Evolutionary conservation across 345 rosid species (phyloP).

Genomic region (Corchorus olitorius): DNA sequence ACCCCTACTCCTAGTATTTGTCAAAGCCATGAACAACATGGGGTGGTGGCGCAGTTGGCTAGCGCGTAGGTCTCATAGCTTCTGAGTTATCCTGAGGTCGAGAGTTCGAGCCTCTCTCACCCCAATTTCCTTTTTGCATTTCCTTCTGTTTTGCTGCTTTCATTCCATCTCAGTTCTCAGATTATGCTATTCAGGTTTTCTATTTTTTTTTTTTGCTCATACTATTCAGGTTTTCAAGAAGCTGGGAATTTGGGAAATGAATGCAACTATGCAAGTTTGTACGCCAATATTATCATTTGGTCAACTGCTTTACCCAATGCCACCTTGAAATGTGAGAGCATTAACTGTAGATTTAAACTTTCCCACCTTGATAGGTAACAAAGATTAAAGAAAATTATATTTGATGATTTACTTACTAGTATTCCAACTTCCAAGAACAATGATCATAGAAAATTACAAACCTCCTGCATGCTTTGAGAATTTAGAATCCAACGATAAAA

Average conservation of each 20-base stretch:
- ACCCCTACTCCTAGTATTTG: too few relatives aligned
- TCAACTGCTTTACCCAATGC: background rate
- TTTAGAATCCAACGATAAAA: conserved; percentile 3
- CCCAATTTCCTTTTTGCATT: conserved; percentile 31
- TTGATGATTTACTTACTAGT: background rate
- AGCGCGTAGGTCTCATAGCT: conserved; percentile 99
- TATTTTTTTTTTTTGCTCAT: too few relatives aligned
- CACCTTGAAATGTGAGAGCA: background rate
- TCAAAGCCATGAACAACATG: background rate
- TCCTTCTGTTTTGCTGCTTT: too few relatives aligned
- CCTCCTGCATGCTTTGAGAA: background rate
- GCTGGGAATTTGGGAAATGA: too few relatives aligned
- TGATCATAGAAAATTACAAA: background rate
- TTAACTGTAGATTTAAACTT: background rate
- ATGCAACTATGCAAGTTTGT: too few relatives aligned
- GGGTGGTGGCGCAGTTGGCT: conserved; percentile 99
- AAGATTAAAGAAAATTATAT: background rate
- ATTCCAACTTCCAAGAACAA: background rate
- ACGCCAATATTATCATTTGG: background rate
- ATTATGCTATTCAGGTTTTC: too few relatives aligned
- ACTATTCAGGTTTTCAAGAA: too few relatives aligned
- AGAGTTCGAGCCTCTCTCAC: conserved; percentile 96
- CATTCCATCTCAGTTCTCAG: too few relatives aligned
- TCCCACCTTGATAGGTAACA: background rate
- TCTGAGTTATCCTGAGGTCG: conserved; percentile 89